phyloP scores from a whole-genome alignment of 768 basidiomycete genomes.

The Agaricus subrufescens region DNA sequence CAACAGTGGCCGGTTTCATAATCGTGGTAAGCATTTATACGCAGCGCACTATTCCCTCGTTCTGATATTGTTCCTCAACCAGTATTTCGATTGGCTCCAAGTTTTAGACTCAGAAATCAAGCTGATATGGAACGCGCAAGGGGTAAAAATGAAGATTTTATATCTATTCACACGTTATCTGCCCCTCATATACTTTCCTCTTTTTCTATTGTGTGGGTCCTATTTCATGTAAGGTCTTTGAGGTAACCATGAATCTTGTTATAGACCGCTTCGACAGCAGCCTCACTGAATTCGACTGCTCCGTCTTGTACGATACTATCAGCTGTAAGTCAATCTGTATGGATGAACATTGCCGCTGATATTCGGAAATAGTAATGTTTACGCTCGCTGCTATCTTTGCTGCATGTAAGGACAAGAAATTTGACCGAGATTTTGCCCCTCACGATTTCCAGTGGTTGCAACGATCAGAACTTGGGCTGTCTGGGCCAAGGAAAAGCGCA shows the following conservation, averaged over 20 bases:
- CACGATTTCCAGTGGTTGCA: neutral
- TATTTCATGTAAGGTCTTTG: neutral
- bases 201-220: neutral
- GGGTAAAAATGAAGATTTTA: neutral
- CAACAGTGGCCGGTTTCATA: no score
- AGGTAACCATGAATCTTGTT: neutral
- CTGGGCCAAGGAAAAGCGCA: neutral
- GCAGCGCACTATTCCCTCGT: no score
- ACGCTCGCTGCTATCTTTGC: neutral
- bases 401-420: neutral
- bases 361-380: neutral
- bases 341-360: neutral
- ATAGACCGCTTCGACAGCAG: neutral
- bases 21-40: no score
- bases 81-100: neutral
- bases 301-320: neutral
- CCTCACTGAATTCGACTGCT: neutral
- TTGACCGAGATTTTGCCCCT: neutral
- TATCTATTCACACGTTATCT: neutral
- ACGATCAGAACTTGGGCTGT: neutral
- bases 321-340: neutral
- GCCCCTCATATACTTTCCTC: neutral
- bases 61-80: neutral
- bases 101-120: neutral
- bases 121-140: neutral